phyloP scores from a whole-genome alignment of 345 rosid species.

The Rubroshorea leprosula region DNA sequence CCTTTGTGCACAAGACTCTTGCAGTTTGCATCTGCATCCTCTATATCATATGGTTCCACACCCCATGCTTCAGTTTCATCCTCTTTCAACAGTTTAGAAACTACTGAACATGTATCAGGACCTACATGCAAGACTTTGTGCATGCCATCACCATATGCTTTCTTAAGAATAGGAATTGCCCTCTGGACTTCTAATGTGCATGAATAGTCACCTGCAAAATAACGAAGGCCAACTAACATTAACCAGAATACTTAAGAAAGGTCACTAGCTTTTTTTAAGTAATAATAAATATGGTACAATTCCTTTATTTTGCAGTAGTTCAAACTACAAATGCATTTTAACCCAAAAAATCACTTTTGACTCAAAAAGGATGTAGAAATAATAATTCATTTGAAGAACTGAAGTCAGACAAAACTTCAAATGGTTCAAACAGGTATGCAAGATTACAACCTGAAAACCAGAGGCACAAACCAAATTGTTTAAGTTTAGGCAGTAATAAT shows the following conservation, averaged over 20 bases:
- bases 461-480: background rate
- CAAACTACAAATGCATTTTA: background rate
- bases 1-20: constrained; percentile 78
- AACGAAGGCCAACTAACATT: background rate
- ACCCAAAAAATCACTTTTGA: background rate
- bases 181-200: constrained; percentile 81
- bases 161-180: constrained; percentile 71
- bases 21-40: constrained; percentile 84
- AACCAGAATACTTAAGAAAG: background rate
- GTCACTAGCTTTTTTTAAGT: background rate
- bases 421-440: background rate
- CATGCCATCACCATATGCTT: constrained; percentile 90
- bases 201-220: constrained; percentile 54
- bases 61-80: constrained; percentile 98
- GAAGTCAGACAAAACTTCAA: background rate
- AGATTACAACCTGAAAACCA: background rate
- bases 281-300: no score
- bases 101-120: constrained; percentile 89
- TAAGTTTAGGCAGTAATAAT: background rate
- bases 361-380: background rate
- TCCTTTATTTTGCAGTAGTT: no score
- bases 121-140: constrained; percentile 90
- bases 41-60: constrained; percentile 92
- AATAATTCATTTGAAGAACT: background rate
- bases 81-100: constrained; percentile 73